Evolutionary conservation across 1,139 yeast genomes (phyloP), one percentile per base, ranked within the genome.

Genomic region (Hanseniaspora uvarum): DNA sequence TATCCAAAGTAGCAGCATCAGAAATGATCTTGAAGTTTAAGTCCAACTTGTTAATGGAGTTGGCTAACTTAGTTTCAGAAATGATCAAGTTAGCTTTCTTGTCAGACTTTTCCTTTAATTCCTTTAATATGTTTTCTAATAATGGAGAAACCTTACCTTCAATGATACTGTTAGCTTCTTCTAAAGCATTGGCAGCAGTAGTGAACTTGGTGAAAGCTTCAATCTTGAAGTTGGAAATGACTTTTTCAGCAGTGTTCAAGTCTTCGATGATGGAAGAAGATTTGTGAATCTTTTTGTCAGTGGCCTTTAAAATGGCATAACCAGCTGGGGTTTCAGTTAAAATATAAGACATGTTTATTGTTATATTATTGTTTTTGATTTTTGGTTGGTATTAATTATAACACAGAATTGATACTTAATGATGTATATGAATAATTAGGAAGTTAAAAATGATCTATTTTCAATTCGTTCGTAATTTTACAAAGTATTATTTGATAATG

Each of bases 311-410:
- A 68, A 92, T 78, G 69, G 97, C 97, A 70, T 92, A 92, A 68
- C 98, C 98, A 56, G 98, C 98, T 61, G 97, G 86, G 60, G 97
- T 92, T 77, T 92, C 98, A 59, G 97, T 86, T 70, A 92, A 81
- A 67, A 92, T 92, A 79, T 80, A 88, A 63, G 97, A 87, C 96
- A 88, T 88, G 55, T 56, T 38, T 28, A 8, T 38, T 19, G 7
- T 31, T 44, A 21, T 19, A 21, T 31, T 18, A 28, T 39, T 23
- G 30, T 39, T 21, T n/a, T 12, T 24, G n/a, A 19, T n/a, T 39
- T n/a, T n/a, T n/a, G n/a, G 24, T n/a, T 19, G 28, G 12, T 30
- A 31, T 44, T 11, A 21, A 11, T 44, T 31, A 31, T 44, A 44
- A 18, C 23, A 19, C 37, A 44, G 46, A 44, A 44, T 28, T 44